Conservation (phyloP, 805 yeast species). For the Yamadazyma sp. region DNA sequence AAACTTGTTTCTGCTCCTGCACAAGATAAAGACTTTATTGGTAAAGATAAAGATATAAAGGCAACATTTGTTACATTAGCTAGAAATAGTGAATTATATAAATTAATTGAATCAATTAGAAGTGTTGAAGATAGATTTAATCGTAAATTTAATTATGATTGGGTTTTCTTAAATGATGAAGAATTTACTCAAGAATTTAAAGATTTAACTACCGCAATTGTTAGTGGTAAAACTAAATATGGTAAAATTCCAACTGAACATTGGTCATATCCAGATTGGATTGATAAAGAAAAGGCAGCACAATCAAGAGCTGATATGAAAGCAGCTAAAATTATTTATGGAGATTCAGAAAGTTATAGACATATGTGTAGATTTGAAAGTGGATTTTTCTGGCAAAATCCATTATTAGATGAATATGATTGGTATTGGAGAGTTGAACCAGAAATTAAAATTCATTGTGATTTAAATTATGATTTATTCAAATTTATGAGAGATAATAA, state of each 20-base stretch:
- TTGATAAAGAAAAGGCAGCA: conserved; percentile 40
- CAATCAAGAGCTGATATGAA: conserved; percentile 44
- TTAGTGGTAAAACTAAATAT: conserved; percentile 56
- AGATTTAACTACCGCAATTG: conserved; percentile 45
- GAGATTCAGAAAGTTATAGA: conserved; percentile 58
- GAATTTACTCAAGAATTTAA: conserved; percentile 59
- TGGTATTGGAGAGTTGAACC: conserved; percentile 83
- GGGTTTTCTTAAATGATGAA: conserved; percentile 75
- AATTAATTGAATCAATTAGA: conserved; percentile 57
- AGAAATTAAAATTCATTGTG: conserved; percentile 57
- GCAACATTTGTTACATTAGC: conserved; percentile 73
- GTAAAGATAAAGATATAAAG: conserved; percentile 34
- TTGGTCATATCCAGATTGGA: conserved; percentile 70
- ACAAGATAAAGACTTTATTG: conserved; percentile 8
- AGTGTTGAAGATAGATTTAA: conserved; percentile 69
- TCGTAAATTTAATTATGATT: conserved; percentile 60
- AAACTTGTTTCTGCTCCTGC: conserved; percentile 4
- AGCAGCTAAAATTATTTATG: conserved; percentile 49
- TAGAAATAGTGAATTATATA: conserved; percentile 60
- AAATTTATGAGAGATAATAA: conserved; percentile 52
- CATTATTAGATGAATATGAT: conserved; percentile 52
- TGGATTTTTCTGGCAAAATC: conserved; percentile 62
- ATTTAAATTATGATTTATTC: conserved; percentile 62
- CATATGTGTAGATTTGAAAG: conserved; percentile 59
- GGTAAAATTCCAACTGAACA: conserved; percentile 60